Percentiles rank a stretch among this genome's conserved stretches.
Conservation (phyloP, 1,284 basidiomycete genomes). For the Cryptococcus floricola region DNA sequence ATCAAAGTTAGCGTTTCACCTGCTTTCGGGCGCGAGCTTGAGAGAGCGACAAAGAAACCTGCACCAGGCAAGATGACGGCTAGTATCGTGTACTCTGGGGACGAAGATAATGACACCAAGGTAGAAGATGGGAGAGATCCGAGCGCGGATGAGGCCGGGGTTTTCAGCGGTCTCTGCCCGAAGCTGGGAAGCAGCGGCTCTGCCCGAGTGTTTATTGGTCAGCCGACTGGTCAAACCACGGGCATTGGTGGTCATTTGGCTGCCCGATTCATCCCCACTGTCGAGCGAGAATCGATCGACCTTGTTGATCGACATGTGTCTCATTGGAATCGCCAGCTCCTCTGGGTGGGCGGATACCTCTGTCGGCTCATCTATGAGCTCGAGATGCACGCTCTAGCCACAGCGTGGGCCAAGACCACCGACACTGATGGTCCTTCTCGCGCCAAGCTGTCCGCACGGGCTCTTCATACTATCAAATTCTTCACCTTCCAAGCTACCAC, state of each 20-base stretch:
- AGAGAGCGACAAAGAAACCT: constrained; percentile 92
- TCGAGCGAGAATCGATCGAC: constrained; percentile 93
- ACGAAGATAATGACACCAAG: constrained; percentile 69
- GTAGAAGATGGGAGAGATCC: constrained; percentile 63
- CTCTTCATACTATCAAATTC: constrained; percentile 80
- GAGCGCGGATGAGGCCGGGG: constrained; percentile 60
- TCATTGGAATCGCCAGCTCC: constrained; percentile 82
- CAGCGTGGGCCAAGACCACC: constrained; percentile 43
- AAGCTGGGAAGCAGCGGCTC: constrained; percentile 63
- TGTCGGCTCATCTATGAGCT: constrained; percentile 80
- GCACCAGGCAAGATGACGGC: constrained; percentile 74
- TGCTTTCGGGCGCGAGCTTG: constrained; percentile 72
- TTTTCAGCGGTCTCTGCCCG: constrained; percentile 81
- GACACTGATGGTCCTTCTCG: constrained; percentile 54
- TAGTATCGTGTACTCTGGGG: constrained; percentile 86
- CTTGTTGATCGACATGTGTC: constrained; percentile 67
- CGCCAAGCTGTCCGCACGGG: constrained; percentile 60
- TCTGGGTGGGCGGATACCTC: constrained; percentile 73
- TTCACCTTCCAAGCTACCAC: constrained; percentile 84
- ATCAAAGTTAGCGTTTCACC: constrained; percentile 69
- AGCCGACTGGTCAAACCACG: constrained; percentile 75
- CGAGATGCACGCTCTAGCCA: constrained; percentile 58
- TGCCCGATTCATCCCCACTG: constrained; percentile 91
- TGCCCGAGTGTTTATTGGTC: constrained; percentile 42
- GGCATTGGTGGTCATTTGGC: constrained; percentile 89